These are phyloP conservation scores for Hymenotorrendiella dingleyae DNA, from an alignment of 2,329 filamentous ascomycete genomes.

Conservation along the genomic window DNA sequence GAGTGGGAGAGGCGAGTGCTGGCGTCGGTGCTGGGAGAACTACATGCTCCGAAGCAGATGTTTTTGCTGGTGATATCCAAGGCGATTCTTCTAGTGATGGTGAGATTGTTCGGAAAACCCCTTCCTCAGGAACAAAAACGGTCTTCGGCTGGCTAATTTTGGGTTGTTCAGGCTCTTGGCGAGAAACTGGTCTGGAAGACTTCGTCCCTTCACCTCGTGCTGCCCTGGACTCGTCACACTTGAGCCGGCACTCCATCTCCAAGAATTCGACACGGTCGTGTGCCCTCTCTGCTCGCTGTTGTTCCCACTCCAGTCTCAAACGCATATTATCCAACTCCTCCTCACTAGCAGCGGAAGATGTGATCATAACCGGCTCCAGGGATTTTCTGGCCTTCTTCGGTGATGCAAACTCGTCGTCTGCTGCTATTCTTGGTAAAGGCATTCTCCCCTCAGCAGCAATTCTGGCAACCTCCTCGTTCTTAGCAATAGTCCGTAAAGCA, in stretches of 20 bases:
- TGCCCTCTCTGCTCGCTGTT: conserved; percentile 58
- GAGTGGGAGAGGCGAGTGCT: conserved; percentile 2
- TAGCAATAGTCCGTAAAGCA: conserved; percentile 63
- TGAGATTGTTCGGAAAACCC: conserved; percentile 56
- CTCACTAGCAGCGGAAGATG: conserved; percentile 46
- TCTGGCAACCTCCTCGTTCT: conserved; percentile 67
- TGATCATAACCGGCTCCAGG: conserved; percentile 43
- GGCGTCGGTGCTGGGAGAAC: not conserved
- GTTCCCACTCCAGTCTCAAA: conserved; percentile 40
- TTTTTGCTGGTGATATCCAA: conserved; percentile 22
- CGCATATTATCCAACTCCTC: conserved; percentile 40
- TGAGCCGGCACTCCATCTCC: conserved; percentile 66
- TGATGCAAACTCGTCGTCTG: conserved; percentile 57
- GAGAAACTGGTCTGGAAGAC: not conserved
- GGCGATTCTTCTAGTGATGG: conserved; percentile 23
- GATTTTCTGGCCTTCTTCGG: conserved; percentile 47
- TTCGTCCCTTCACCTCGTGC: conserved; percentile 7
- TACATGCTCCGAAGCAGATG: conserved; percentile 2
- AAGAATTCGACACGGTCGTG: conserved; percentile 71
- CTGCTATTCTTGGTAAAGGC: conserved; percentile 52
- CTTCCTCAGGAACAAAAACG: conserved; percentile 55
- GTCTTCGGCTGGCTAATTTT: conserved; percentile 11
- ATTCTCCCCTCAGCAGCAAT: conserved; percentile 68
- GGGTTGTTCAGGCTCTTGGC: conserved; percentile 1
- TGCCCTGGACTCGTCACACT: conserved; percentile 54